Conservation (phyloP, 371 early-diverging fungal species). For the Umbelopsis sp. region DNA sequence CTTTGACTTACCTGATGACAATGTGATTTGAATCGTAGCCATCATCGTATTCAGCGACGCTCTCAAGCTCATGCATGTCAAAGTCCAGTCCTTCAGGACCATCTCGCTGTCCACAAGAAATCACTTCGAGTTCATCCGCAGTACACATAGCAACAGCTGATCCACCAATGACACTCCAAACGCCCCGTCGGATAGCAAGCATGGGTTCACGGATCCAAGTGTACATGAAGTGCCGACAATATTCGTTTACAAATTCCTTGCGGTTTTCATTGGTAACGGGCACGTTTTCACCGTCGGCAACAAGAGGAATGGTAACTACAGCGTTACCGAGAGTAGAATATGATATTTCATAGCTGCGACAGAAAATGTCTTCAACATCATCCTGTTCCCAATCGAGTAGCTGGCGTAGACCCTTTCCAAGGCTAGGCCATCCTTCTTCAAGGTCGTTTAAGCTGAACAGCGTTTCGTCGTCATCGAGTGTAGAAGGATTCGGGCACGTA, state of each 20-base stretch:
- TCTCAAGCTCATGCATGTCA: conserved; percentile 75
- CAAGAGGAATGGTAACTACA: conserved; percentile 66
- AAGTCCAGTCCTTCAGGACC: conserved; percentile 46
- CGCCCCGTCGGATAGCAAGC: conserved; percentile 70
- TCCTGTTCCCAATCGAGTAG: conserved; percentile 76
- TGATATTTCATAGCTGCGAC: conserved; percentile 80
- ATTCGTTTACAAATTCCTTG: conserved; percentile 78
- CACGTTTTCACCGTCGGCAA: conserved; percentile 67
- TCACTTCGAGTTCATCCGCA: conserved; percentile 56
- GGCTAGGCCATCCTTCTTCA: conserved; percentile 54
- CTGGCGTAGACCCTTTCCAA: conserved; percentile 69
- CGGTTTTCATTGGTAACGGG: conserved; percentile 81
- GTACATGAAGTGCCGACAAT: conserved; percentile 67
- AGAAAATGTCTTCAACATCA: conserved; percentile 86
- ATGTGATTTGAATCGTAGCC: conserved; percentile 66
- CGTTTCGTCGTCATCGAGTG: conserved; percentile 34
- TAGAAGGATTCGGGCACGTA: conserved; percentile 28
- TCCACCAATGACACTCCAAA: conserved; percentile 74
- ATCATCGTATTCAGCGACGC: conserved; percentile 84
- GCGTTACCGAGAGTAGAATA: conserved; percentile 77
- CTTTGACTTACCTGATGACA: conserved; percentile 44
- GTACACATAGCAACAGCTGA: conserved; percentile 42
- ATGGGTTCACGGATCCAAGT: conserved; percentile 70
- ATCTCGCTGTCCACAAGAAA: conserved; percentile 54
- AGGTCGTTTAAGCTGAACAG: conserved; percentile 63